These are phyloP conservation scores for Solanum gracilifrons DNA, from an alignment of 257 asterid genomes.

Conservation along the genomic window DNA sequence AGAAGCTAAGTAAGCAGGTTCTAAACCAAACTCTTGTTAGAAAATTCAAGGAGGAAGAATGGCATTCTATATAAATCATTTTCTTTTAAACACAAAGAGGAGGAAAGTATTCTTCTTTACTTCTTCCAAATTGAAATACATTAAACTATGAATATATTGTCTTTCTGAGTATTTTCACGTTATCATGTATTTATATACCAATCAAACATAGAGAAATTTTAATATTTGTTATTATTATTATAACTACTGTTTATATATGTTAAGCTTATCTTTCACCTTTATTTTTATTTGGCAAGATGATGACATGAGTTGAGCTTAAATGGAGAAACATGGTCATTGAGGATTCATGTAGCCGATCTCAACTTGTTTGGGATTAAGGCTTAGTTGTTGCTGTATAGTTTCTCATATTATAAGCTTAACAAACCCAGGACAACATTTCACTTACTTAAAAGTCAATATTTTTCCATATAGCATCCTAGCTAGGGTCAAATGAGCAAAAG, in stretches of 20 bases:
- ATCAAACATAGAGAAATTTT: not conserved
- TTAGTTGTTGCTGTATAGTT: not conserved
- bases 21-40: not conserved
- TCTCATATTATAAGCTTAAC: not conserved
- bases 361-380: not conserved
- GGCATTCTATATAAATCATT: not conserved
- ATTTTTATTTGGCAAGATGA: not conserved
- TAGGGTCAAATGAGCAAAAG: not conserved
- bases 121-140: not conserved
- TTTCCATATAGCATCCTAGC: not conserved
- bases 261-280: not conserved
- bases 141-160: not conserved
- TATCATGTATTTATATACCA: not conserved
- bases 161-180: not conserved
- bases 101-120: not conserved
- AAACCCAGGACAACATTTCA: not conserved
- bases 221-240: not conserved
- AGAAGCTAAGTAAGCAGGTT: not conserved
- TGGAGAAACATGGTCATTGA: not conserved
- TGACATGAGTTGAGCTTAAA: not conserved
- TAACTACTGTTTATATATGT: not conserved
- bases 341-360: not conserved
- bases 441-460: not conserved
- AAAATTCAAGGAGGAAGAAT: not conserved
- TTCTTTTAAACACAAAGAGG: not conserved